These are phyloP conservation scores for Phytophthora fragariaefolia DNA, from an alignment of 352 stramenopile species.

Conservation along the genomic window DNA sequence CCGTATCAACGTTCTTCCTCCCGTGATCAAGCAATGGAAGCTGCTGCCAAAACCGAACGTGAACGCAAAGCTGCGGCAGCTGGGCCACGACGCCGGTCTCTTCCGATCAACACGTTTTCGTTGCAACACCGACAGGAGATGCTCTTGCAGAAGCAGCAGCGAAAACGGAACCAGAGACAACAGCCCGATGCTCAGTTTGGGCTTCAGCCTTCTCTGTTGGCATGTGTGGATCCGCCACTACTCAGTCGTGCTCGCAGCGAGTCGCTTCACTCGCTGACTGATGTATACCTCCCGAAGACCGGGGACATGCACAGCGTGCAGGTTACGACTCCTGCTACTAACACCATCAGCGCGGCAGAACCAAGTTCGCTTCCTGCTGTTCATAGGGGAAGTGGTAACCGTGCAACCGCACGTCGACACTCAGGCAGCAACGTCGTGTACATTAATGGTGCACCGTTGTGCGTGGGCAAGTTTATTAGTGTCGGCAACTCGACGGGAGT, in stretches of 20 bases:
- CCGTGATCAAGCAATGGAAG: slow-evolving; percentile 26
- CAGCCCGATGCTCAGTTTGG: slow-evolving; percentile 15
- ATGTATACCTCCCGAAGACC: slow-evolving; percentile 44
- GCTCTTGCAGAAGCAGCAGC: slow-evolving; percentile 32
- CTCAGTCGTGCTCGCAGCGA: slow-evolving; percentile 45
- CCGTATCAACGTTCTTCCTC: slow-evolving; percentile 29
- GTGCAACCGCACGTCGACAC: slow-evolving; percentile 34
- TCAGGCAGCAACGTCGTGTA: slow-evolving; percentile 55
- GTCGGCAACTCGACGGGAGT: slow-evolving; percentile 61
- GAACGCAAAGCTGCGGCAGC: slow-evolving; percentile 17
- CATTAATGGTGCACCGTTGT: slow-evolving; percentile 48
- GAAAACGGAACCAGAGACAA: slow-evolving; percentile 22
- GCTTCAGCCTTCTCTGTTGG: slow-evolving; percentile 30
- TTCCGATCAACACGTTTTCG: slow-evolving; percentile 53
- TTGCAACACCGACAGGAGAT: slow-evolving; percentile 36
- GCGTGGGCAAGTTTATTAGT: slow-evolving; percentile 65
- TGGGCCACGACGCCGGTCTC: slow-evolving; percentile 45
- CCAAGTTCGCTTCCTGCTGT: slow-evolving; percentile 4
- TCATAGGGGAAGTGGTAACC: slow-evolving; percentile 5
- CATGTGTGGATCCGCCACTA: slow-evolving; percentile 39
- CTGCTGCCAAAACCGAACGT: slow-evolving; percentile 22
- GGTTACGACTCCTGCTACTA: slow-evolving; percentile 22
- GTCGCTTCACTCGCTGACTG: slow-evolving; percentile 56
- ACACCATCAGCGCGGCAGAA: not conserved
- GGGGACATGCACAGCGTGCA: slow-evolving; percentile 24